Conservation (phyloP, 2,329 filamentous ascomycete species). For the Fusarium coicis region DNA sequence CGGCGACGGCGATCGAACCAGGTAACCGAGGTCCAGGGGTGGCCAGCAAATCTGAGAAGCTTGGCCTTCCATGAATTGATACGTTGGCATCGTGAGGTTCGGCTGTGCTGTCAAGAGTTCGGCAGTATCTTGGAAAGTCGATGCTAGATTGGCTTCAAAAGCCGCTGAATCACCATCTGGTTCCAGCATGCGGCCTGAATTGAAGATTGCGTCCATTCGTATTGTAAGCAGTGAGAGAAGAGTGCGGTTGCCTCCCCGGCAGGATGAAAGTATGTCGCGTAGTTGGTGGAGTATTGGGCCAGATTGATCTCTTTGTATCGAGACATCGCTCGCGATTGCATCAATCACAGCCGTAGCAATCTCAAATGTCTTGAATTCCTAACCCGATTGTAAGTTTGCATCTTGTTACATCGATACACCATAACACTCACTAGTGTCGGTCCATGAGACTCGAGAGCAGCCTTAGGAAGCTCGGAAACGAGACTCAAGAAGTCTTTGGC, state of each 20-base stretch:
- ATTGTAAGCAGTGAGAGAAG: conserved; percentile 51
- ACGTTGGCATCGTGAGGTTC: conserved; percentile 38
- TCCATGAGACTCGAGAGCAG: conserved; percentile 61
- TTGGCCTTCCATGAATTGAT: conserved; percentile 44
- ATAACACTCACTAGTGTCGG: conserved; percentile 52
- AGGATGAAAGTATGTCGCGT: conserved; percentile 54
- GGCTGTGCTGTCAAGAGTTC: conserved; percentile 32
- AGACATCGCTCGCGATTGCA: conserved; percentile 47
- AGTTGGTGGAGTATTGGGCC: conserved; percentile 52
- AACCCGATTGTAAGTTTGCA: background rate
- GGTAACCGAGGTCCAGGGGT: conserved; percentile 41
- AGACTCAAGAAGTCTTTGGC: conserved; percentile 58
- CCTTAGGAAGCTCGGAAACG: conserved; percentile 55
- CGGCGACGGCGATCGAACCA: conserved; percentile 42
- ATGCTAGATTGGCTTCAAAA: conserved; percentile 21
- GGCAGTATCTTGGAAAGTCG: conserved; percentile 23
- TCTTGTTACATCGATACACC: accelerated
- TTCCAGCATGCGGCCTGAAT: conserved; percentile 24
- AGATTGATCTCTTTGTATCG: conserved; percentile 39
- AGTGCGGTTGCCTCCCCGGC: conserved; percentile 55
- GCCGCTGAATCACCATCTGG: conserved; percentile 14
- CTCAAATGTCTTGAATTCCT: conserved; percentile 59
- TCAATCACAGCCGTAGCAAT: conserved; percentile 59
- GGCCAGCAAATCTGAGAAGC: conserved; percentile 43
- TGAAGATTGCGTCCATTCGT: conserved; percentile 42